These are phyloP conservation scores for Hirschioporus abietinus DNA, from an alignment of 768 basidiomycete species.

Conservation along the genomic window DNA sequence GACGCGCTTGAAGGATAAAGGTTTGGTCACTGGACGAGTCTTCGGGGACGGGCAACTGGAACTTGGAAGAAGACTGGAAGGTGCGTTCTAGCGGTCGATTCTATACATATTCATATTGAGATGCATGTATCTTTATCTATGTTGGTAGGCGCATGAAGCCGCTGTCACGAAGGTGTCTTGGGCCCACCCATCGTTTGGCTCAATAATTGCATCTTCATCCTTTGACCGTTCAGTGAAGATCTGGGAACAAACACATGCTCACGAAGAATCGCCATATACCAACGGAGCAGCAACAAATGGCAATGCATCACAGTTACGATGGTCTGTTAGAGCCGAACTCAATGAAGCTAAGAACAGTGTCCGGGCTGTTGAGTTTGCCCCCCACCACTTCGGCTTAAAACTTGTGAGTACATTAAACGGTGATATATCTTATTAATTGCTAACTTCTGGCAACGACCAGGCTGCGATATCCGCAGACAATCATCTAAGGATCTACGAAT, in stretches of 20 bases:
- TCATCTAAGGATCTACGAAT: constrained; percentile 84
- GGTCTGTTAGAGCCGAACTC: constrained; percentile 71
- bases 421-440: constrained; percentile 5
- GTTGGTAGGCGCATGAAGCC: constrained; percentile 84
- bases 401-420: constrained; percentile 45
- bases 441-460: constrained; percentile 31
- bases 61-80: constrained; percentile 87
- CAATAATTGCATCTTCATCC: constrained; percentile 78
- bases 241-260: constrained; percentile 64
- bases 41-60: constrained; percentile 57
- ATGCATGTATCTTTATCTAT: constrained; percentile 4
- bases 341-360: constrained; percentile 85
- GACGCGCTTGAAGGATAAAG: constrained; percentile 56
- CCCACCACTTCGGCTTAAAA: constrained; percentile 83
- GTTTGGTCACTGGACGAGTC: constrained; percentile 75
- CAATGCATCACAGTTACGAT: constrained; percentile 36
- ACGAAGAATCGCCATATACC: constrained; percentile 22
- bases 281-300: constrained; percentile 18
- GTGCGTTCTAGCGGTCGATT: constrained; percentile 32
- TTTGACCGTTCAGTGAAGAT: constrained; percentile 92
- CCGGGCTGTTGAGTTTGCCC: constrained; percentile 81
- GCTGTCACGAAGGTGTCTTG: constrained; percentile 79
- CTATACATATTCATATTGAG: background rate
- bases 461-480: constrained; percentile 89
- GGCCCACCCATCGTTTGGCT: constrained; percentile 92